Conservation (phyloP, 495 filamentous ascomycete species). For the Penicillium pancosmium region DNA sequence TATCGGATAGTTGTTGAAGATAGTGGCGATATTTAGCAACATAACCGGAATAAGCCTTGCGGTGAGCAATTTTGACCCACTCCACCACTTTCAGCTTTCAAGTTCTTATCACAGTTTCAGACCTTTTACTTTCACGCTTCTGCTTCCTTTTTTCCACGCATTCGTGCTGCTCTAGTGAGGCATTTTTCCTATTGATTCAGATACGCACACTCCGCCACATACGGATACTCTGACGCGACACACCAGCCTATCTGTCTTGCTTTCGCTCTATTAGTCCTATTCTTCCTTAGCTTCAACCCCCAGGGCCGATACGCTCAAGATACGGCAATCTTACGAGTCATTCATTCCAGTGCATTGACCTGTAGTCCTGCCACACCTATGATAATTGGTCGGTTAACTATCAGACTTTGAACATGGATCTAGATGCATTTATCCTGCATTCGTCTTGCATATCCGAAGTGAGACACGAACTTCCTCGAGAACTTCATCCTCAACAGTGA, state of each 20-base stretch:
- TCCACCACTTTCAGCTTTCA: not conserved
- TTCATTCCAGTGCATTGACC: not conserved
- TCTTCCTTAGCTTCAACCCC: not conserved
- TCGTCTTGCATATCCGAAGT: not conserved
- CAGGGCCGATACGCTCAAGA: not conserved
- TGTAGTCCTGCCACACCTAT: not conserved
- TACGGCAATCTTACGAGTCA: not conserved
- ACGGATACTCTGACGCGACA: not conserved
- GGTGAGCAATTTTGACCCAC: not conserved
- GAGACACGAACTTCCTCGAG: not conserved
- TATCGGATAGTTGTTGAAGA: slow-evolving; percentile 25
- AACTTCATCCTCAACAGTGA: not conserved
- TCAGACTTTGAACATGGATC: not conserved
- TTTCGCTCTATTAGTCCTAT: not conserved
- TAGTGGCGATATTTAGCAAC: no score
- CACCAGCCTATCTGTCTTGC: not conserved
- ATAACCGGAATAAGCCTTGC: no score
- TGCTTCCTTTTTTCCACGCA: not conserved
- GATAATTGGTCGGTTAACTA: not conserved
- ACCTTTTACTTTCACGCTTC: not conserved
- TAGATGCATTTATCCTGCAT: not conserved
- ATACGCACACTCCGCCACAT: not conserved
- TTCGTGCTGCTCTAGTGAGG: not conserved
- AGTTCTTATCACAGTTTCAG: not conserved
- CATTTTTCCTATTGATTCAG: not conserved